Base-by-base conservation (phyloP, 805 yeast genomes). In the Wickerhamiella spandovensis region DNA sequence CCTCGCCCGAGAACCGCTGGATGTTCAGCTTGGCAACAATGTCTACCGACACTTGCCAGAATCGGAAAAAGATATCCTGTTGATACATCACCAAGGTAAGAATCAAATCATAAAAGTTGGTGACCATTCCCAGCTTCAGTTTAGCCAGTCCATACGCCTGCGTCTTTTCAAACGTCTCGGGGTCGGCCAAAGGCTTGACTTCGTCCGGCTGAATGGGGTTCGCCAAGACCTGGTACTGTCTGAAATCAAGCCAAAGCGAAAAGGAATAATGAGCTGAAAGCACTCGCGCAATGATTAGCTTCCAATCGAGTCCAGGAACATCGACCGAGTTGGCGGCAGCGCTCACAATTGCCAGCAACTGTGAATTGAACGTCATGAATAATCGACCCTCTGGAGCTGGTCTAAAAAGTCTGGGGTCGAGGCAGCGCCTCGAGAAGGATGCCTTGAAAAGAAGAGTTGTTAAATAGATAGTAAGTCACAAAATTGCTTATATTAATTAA, bases 131-230 rank as follows among this genome's bases (percentile, higher is more conserved):
- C 63, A 87, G 87, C 57, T 71, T 71, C 49, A 87, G 76, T 65
- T 89, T 89, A 15, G 95, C 84, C 25, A 82, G 69, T 1, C 92
- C 78, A 64, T 90, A 92, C 24, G 73, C 76, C 61, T 84, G 87
- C 1, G 95, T 77, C 63, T 87, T 83, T 51, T 72, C 71, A 58
- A 84, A 85, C 8, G 90, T 85, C 49, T 83, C 84, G 39, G 76
- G 72, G 48, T 83, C 80, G 48, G 88, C 78, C 53, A 82, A 82
- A 35, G 74, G 77, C 17, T 81, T 74, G 10, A 68, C 68, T n/a
- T 95, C 95, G 21, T 86, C 78, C 38, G 73, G 64, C 41, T 72
- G 71, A 52, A 72, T 68, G 48, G 74, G 67, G 46, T 51, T 44
- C 48, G 49, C 15, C 41, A 50, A 55, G 6, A 49, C 55, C 5